Conservation (phyloP, 2,329 filamentous ascomycete genomes). For the Pseudocercospora macadamiae region DNA sequence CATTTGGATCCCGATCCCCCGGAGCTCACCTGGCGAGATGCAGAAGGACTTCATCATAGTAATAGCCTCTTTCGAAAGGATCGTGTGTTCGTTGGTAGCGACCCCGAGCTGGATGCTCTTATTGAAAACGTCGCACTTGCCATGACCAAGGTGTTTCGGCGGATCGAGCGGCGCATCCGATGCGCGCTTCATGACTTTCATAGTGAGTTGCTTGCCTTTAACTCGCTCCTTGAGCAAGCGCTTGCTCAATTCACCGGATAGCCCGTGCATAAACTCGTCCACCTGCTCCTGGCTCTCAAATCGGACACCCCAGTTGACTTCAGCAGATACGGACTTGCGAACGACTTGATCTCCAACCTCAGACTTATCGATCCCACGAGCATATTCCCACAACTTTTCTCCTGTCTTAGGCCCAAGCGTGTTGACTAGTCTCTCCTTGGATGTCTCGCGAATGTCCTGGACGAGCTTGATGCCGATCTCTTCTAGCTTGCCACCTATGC, state of each 20-base stretch:
- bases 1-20: conserved; percentile 90
- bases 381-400: conserved; percentile 85
- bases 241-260: conserved; percentile 82
- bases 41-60: conserved; percentile 78
- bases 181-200: conserved; percentile 92
- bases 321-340: conserved; percentile 92
- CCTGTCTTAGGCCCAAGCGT: conserved; percentile 89
- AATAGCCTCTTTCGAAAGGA: conserved; percentile 80
- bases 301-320: conserved; percentile 97
- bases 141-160: conserved; percentile 90
- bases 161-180: conserved; percentile 87
- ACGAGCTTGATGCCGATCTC: conserved; percentile 82
- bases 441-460: conserved; percentile 76
- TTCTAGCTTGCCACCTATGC: conserved; percentile 83
- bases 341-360: conserved; percentile 85
- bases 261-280: conserved; percentile 83
- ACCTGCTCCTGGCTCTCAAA: conserved; percentile 92
- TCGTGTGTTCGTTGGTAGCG: conserved; percentile 73
- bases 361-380: conserved; percentile 80
- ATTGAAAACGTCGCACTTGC: conserved; percentile 92
- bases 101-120: conserved; percentile 83
- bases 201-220: conserved; percentile 82
- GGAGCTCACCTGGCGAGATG: conserved; percentile 88
- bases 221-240: conserved; percentile 81
- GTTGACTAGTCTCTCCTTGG: conserved; percentile 73